Evolutionary conservation across 352 stramenopile genomes (phyloP), one percentile per base, ranked within the genome.

Genomic region (Phytophthora cajani): DNA sequence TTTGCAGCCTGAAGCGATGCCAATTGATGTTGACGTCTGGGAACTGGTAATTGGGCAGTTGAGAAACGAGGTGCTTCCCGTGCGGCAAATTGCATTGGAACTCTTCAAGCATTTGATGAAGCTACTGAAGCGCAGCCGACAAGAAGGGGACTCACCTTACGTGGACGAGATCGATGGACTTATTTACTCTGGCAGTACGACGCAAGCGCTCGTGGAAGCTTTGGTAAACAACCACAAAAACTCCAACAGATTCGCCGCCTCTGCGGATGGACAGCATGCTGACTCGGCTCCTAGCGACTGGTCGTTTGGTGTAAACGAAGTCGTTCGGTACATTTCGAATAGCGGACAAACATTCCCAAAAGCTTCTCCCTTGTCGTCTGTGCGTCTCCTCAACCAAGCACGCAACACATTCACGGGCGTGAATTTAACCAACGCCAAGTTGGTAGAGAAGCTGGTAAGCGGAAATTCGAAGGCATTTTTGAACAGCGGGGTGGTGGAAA

Each of bases 221-320:
- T 72, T 90, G 51, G 58, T 88, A 12, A 72, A 82, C 44, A 92
- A 94, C 46, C 81, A 92, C 67, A 90, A 86, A 32, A 88, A 78
- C 47, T 81, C 79, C 4, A 83, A 89, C 49, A 78, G 73, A 17
- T 89, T 90, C 62, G 72, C 80, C 14, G 78, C 84, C 10, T 92
- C 87, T 30, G 84, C 85, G 0, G 85, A 93, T 73, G 84, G 85
- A 0, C 84, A 93, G 33, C 84, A 90, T 44, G 81, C 84, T 1
- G 78, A 89, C 52, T 87, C 79, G 11, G 85, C 87, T 0, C 85
- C 87, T 0, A 89, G 79, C 25, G 79, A 91, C 53, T 94, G 87
- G 87, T 92, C 84, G 21, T 87, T 93, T 58, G 87, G 87, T 23
- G 85, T 94, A 25, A 85, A 75, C 32, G 85, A 92, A 38, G 66